Percentiles rank a stretch among this genome's conserved stretches.
Conservation (phyloP, 2,329 filamentous ascomycete genomes). For the Calonectria henricotiae region DNA sequence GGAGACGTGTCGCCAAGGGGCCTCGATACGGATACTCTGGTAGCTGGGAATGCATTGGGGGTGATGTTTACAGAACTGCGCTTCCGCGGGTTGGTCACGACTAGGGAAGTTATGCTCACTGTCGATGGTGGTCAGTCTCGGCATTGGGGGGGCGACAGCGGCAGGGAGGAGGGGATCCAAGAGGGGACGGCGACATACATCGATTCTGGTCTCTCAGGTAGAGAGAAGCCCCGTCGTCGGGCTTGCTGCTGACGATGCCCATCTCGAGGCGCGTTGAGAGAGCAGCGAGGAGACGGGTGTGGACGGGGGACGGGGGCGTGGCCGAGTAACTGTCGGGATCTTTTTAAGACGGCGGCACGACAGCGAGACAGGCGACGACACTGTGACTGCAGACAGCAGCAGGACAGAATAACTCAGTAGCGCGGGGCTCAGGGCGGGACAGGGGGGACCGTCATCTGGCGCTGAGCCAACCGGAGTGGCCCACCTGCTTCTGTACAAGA, state of each 20-base stretch:
- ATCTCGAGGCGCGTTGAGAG: conserved; percentile 70
- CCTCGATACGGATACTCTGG: conserved; percentile 81
- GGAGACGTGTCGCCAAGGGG: conserved; percentile 81
- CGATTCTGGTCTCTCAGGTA: conserved; percentile 93
- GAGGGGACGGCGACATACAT: conserved; percentile 73
- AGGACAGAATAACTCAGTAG: conserved; percentile 51
- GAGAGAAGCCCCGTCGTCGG: conserved; percentile 85
- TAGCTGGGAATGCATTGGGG: conserved; percentile 91
- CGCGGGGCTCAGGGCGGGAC: conserved; percentile 54
- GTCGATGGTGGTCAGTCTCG: conserved; percentile 45
- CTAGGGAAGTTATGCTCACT: conserved; percentile 92
- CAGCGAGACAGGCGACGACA: conserved; percentile 48
- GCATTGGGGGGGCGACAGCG: conserved; percentile 23
- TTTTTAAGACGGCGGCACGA: conserved; percentile 52
- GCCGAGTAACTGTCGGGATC: conserved; percentile 51
- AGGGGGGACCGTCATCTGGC: conserved; percentile 54
- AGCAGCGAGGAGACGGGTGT: conserved; percentile 41
- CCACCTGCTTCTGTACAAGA: conserved; percentile 49
- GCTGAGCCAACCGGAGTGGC: conserved; percentile 54
- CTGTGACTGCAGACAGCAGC: conserved; percentile 47
- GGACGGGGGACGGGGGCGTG: conserved; percentile 44
- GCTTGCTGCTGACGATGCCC: conserved; percentile 93
- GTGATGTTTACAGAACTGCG: conserved; percentile 83
- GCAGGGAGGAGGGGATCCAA: conserved; percentile 26
- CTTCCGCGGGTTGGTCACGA: conserved; percentile 84